Evolutionary conservation across 495 filamentous ascomycete genomes (phyloP).

Genomic region (Parathielavia appendiculata): DNA sequence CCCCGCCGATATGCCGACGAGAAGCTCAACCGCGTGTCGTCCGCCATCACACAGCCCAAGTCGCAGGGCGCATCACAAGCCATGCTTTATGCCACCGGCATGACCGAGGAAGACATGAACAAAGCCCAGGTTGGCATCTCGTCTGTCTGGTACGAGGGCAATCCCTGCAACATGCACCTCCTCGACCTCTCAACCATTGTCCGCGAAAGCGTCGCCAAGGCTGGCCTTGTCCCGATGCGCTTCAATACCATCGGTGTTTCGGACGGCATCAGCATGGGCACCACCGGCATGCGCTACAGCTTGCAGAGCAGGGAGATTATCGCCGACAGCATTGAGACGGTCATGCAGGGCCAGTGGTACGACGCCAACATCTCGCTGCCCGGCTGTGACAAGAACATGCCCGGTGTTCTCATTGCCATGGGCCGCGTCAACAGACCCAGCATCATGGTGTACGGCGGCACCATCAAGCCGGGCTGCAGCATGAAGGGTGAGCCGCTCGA

Average conservation of each 20-base stretch:
- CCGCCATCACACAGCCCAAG: conserved; percentile 85
- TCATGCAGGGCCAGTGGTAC: conserved; percentile 99
- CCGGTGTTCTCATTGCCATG: conserved; percentile 97
- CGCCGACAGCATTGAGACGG: conserved; percentile 95
- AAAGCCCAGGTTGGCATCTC: conserved; percentile 97
- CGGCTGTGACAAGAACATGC: conserved; percentile 99
- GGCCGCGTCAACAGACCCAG: conserved; percentile 88
- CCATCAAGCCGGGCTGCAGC: conserved; percentile 86
- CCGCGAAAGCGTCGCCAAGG: conserved; percentile 74
- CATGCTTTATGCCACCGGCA: conserved; percentile 94
- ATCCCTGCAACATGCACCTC: conserved; percentile 99
- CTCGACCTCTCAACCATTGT: conserved; percentile 79
- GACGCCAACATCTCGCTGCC: conserved; percentile 97
- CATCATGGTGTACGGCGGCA: conserved; percentile 95
- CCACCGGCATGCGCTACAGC: conserved; percentile 86
- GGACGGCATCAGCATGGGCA: conserved; percentile 78
- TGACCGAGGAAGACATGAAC: conserved; percentile 76
- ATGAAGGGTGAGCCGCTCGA: conserved; percentile 76
- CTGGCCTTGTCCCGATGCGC: conserved; percentile 76
- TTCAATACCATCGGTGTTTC: conserved; percentile 98
- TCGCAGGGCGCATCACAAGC: conserved; percentile 97
- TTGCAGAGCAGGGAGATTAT: conserved; percentile 93
- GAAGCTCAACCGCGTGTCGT: conserved; percentile 74
- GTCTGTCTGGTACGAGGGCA: conserved; percentile 83
- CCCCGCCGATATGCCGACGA: conserved; percentile 42